These are phyloP conservation scores for Penicillium occitanis DNA, from an alignment of 2,329 filamentous ascomycete genomes.

Conservation along the genomic window DNA sequence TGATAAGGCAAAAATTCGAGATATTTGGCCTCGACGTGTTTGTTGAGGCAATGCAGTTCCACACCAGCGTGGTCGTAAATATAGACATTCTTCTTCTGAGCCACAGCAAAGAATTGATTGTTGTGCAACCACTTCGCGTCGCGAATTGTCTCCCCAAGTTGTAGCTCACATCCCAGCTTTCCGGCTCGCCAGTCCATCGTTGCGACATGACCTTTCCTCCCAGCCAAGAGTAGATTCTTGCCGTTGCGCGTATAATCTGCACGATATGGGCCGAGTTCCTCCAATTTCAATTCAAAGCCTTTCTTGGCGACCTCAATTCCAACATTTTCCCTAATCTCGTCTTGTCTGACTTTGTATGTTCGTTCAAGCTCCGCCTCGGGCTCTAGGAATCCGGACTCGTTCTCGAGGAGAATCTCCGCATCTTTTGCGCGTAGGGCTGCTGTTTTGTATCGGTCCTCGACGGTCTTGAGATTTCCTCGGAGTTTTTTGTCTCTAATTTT, in stretches of 20 bases:
- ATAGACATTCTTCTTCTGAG: conserved; percentile 95
- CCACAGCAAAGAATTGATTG: conserved; percentile 87
- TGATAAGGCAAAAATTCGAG: conserved; percentile 97
- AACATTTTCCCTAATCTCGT: conserved; percentile 74
- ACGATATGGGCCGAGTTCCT: conserved; percentile 79
- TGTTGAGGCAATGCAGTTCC: conserved; percentile 86
- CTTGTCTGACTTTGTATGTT: conserved; percentile 89
- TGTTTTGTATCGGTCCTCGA: conserved; percentile 80
- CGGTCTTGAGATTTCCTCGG: conserved; percentile 70
- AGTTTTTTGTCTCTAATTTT: conserved; percentile 86
- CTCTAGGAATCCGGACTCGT: conserved; percentile 81
- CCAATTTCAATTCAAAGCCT: conserved; percentile 83
- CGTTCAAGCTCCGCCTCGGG: conserved; percentile 83
- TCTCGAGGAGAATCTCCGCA: conserved; percentile 90
- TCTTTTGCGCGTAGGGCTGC: conserved; percentile 85
- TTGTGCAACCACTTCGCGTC: conserved; percentile 93
- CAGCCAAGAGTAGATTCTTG: conserved; percentile 77
- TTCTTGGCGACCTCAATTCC: conserved; percentile 86
- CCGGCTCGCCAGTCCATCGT: conserved; percentile 96
- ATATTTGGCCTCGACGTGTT: conserved; percentile 85
- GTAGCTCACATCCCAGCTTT: conserved; percentile 85
- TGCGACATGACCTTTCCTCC: conserved; percentile 90
- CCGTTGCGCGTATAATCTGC: conserved; percentile 91
- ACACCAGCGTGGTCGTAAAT: conserved; percentile 92
- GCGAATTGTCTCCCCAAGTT: conserved; percentile 84